These are phyloP conservation scores for Quambalaria eucalypti DNA, from an alignment of 1,284 basidiomycete genomes.

Conservation along the genomic window DNA sequence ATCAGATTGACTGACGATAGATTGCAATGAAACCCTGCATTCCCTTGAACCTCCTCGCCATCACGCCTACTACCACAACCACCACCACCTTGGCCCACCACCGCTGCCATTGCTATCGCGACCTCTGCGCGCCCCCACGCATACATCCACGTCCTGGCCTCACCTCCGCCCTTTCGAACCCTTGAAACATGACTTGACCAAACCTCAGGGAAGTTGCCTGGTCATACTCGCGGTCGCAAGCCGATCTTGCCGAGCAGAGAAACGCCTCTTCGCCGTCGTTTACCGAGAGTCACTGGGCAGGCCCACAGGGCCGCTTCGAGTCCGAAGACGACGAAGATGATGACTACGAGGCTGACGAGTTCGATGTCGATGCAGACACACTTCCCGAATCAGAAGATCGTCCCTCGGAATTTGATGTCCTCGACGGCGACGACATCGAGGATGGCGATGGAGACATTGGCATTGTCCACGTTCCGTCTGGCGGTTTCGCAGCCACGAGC, in stretches of 20 bases:
- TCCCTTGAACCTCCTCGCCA: too few species aligned
- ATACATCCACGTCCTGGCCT: too few species aligned
- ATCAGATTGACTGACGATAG: background rate
- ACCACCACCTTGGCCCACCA: too few species aligned
- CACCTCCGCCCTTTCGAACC: too few species aligned
- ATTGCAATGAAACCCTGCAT: background rate
- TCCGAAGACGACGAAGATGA: conserved; percentile 21
- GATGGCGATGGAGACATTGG: conserved; percentile 16
- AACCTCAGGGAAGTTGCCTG: conserved; percentile 38
- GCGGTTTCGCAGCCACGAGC: too few species aligned
- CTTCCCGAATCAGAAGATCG: too few species aligned
- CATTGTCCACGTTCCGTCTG: too few species aligned
- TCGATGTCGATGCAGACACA: conserved; percentile 19
- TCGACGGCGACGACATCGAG: conserved; percentile 23
- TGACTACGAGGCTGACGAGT: conserved; percentile 10
- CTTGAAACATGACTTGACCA: too few species aligned
- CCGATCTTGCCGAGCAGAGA: conserved; percentile 40
- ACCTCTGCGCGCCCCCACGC: background rate
- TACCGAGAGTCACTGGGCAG: conserved; percentile 33
- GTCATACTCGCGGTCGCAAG: conserved; percentile 43
- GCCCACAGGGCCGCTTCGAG: conserved; percentile 16
- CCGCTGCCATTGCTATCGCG: too few species aligned
- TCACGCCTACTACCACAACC: too few species aligned
- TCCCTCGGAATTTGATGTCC: too few species aligned
- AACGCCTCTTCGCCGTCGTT: conserved; percentile 36